phyloP scores from a whole-genome alignment of 2,329 filamentous ascomycete genomes.

The Tolypocladium sp. region DNA sequence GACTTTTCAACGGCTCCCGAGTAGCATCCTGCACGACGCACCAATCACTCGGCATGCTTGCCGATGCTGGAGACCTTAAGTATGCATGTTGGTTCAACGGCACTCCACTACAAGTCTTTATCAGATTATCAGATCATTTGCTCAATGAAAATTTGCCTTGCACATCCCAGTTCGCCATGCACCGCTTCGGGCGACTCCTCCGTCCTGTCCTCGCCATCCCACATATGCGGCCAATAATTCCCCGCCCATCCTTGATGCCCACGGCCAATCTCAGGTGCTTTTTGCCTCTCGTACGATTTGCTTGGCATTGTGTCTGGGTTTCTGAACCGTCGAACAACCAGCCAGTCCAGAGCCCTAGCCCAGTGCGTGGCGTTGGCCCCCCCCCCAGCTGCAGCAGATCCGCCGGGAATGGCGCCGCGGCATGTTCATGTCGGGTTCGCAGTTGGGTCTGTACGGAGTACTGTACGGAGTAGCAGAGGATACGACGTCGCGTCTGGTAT shows the following conservation, averaged over 20 bases:
- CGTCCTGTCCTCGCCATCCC: background rate
- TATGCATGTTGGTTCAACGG: background rate
- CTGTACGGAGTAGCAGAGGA: background rate
- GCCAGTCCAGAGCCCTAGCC: background rate
- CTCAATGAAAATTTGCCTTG: background rate
- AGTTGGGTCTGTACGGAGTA: background rate
- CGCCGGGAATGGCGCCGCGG: background rate
- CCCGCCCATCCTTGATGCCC: background rate
- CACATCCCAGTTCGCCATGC: background rate
- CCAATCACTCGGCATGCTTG: background rate
- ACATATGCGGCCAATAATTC: background rate
- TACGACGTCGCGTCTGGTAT: background rate
- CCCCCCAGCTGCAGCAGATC: background rate
- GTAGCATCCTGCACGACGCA: background rate
- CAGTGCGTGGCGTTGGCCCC: background rate
- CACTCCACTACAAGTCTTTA: background rate
- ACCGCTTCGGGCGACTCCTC: background rate
- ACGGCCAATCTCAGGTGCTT: background rate
- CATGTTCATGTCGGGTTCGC: background rate
- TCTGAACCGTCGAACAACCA: background rate
- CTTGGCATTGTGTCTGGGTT: background rate
- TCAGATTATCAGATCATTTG: constrained; percentile 1
- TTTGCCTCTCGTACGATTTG: background rate
- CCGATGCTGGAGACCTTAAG: background rate
- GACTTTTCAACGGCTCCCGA: background rate